Evolutionary conservation across 2,329 filamentous ascomycete species (phyloP), one percentile per base, ranked within the genome.

Genomic region (Aureobasidium uvarum): DNA sequence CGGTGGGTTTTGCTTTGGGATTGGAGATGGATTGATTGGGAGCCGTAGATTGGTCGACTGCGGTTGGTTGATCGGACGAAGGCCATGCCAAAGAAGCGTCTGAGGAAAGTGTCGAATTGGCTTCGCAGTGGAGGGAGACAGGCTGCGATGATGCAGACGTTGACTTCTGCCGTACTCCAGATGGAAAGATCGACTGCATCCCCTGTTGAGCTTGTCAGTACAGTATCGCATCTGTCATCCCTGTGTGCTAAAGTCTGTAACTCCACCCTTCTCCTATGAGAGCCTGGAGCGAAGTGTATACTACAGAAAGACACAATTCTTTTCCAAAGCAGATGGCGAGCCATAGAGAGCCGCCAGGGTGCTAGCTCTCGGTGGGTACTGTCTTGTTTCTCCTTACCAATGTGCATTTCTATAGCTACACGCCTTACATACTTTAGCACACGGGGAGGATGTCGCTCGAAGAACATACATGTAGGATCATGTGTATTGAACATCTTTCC

Each of bases 81-180:
- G 20, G 54, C 63, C 25, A 55, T 51, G 10, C 64, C 60, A 36
- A 66, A 65, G 45, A 62, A 48, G 46, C 64, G 45, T 46, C 55
- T 60, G 5, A 68, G 45, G 20, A 66, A 45, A 20, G 36, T 36
- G 54, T 66, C 62, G 60, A 68, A 68, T 58, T 66, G 66, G 55
- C 59, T 62, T 39, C 64, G 54, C 7, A 68, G 55, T 2, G 67
- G 67, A 13, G 67, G 67, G 2, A 68, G 55, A 43, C 67, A 68
- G 7, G 67, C 64, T 23, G 67, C 67, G 54, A 68, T 55, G 50
- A 68, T 68, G 48, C 58, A 62, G n/a, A 68, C 58, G 64, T 66
- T 64, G 28, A 68, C 67, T 48, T 68, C 67, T 39, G 64, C 64
- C 6, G 48, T 62, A 16, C 46, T 55, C 66, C 66, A 66, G n/a